Evolutionary conservation across 1,284 basidiomycete genomes (phyloP), one percentile per base, ranked within the genome.

Genomic region (Moesziomyces sp.): DNA sequence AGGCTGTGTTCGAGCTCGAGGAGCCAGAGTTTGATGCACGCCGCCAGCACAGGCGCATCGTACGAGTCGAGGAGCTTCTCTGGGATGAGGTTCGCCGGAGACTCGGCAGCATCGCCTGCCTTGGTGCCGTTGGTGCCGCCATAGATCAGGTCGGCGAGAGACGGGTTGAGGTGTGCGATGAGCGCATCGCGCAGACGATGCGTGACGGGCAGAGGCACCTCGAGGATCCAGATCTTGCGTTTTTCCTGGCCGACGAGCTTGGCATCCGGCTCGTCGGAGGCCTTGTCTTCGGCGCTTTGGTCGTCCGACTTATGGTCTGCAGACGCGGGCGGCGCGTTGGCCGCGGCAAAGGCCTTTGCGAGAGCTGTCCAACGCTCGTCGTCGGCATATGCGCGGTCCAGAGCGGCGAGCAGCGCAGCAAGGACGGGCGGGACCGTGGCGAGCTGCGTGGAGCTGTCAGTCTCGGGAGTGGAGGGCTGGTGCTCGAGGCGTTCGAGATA

Each of bases 221-320:
- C 87, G 75, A 97, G 96, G 67, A 97, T 92, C 95, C 94, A 97
- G 1, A 90, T 87, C 85, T 91, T 93, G 69, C 95, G 90, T 83
- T 90, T 91, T 84, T 96, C 95, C 90, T 79, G 45, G 23, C 52
- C 66, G n/a, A 51, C 35, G 23, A 71, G 49, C 13, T 35, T 47
- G 21, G 30, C 45, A 13, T 68, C 59, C 9, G 23, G 57, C 21
- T 55, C 43, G 9, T 47, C 58, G 58, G 59, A 8, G 16, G 47
- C 3, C 14, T 28, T 40, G 5, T 54, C 43, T 1, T 40, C 30
- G n/a, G 28, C 48, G 30, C 11, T 33, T 24, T 42, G 55, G 3
- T 57, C 56, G 1, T 26, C 30, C 13, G 30, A 18, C 23, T 57
- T 45, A 5, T 51, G 30, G 30, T 33, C 30, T 13, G 30, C 28